phyloP scores from a whole-genome alignment of 306 rosid genomes.

The Lathyrus aphaca region DNA sequence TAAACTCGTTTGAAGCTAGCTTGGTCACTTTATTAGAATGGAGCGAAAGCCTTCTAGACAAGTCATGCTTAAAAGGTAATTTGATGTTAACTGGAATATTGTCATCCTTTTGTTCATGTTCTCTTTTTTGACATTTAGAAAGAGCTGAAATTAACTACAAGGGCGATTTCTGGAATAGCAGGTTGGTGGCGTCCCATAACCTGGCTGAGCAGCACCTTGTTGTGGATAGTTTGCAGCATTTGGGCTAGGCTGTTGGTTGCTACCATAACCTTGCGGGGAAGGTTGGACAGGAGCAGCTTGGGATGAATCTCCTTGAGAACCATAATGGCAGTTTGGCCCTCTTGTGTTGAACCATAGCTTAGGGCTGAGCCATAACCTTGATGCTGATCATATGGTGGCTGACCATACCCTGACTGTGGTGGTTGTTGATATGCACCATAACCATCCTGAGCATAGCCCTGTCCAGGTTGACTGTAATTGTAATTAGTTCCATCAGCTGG shows the following conservation, averaged over 20 bases:
- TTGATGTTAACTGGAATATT: conserved; percentile 75
- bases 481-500: no score
- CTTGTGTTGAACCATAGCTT: conserved; percentile 67
- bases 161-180: conserved; percentile 81
- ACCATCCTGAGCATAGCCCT: conserved; percentile 78
- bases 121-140: conserved; percentile 60
- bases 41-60: conserved; percentile 86
- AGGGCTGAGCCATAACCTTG: conserved; percentile 74
- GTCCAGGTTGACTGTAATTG: no score
- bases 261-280: conserved; percentile 68
- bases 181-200: no score
- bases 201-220: no score
- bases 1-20: conserved; percentile 63
- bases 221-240: conserved; percentile 73
- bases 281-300: conserved; percentile 70
- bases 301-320: conserved; percentile 75
- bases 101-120: conserved; percentile 68
- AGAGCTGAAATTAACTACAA: conserved; percentile 61
- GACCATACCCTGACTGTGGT: conserved; percentile 89
- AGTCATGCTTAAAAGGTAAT: conserved; percentile 73
- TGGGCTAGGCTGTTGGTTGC: conserved; percentile 77
- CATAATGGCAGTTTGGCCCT: conserved; percentile 65
- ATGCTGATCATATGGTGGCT: conserved; percentile 90
- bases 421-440: conserved; percentile 73
- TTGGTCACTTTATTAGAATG: conserved; percentile 81